Evolutionary conservation across 2,329 filamentous ascomycete genomes (phyloP).

Genomic region (Stachybotrys chartarum): DNA sequence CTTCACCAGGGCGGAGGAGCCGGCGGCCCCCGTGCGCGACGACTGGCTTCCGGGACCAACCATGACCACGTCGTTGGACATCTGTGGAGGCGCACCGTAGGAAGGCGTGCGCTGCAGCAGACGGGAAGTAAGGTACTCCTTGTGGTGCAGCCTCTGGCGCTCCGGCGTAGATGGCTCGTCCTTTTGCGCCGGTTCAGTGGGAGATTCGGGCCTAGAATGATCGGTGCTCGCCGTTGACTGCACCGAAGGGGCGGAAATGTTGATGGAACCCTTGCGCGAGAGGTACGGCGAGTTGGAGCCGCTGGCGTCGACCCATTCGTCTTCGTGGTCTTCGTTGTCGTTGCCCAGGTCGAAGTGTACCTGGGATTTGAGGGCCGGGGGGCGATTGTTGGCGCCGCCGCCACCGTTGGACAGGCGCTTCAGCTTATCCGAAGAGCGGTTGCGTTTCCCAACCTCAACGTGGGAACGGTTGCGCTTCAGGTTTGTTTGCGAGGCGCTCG

Average conservation of each 20-base stretch:
- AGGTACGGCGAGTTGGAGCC: conserved; percentile 53
- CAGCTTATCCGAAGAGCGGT: conserved; percentile 43
- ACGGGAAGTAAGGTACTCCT: conserved; percentile 60
- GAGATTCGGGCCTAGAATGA: conserved; percentile 1
- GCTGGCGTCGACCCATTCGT: conserved; percentile 63
- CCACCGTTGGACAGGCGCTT: conserved; percentile 47
- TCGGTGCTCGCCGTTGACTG: conserved; percentile 4
- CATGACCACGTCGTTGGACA: conserved; percentile 49
- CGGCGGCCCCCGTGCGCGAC: background rate
- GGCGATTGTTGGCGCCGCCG: conserved; percentile 38
- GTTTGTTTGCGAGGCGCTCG: conserved; percentile 46
- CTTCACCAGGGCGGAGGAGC: conserved; percentile 15
- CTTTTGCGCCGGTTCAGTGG: background rate
- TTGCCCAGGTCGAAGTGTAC: conserved; percentile 59
- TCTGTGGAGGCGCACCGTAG: conserved; percentile 54
- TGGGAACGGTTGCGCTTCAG: conserved; percentile 56
- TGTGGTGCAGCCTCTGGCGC: conserved; percentile 42
- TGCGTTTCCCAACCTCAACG: conserved; percentile 45
- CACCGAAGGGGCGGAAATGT: conserved; percentile 19
- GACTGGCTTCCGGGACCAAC: conserved; percentile 21
- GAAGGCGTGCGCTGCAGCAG: conserved; percentile 58
- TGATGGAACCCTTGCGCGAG: conserved; percentile 38
- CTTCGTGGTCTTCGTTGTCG: conserved; percentile 35
- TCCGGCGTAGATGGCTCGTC: conserved; percentile 21
- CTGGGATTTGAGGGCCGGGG: conserved; percentile 34